Percentiles rank a stretch among this genome's conserved stretches.
These are phyloP conservation scores for Metschnikowia sp. DNA, from an alignment of 805 yeast species.

Conservation along the genomic window DNA sequence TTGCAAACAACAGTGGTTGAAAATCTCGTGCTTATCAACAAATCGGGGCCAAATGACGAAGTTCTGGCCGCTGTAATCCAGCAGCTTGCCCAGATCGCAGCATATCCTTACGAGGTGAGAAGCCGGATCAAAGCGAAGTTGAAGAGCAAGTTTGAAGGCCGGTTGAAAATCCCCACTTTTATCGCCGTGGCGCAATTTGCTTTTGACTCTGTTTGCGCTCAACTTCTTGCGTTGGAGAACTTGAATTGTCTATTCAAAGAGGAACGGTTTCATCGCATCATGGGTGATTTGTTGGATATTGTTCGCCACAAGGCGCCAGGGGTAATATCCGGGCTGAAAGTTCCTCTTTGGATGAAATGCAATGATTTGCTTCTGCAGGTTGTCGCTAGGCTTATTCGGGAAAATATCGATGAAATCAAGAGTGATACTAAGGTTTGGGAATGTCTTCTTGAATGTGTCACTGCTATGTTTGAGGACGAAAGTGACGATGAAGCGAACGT, in stretches of 20 bases:
- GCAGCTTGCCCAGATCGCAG: constrained; percentile 51
- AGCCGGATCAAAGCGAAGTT: constrained; percentile 55
- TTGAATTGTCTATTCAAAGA: constrained; percentile 40
- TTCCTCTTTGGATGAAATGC: constrained; percentile 52
- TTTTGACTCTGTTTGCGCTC: constrained; percentile 36
- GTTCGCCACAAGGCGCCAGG: constrained; percentile 43
- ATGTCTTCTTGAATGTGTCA: constrained; percentile 39
- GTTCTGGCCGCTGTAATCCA: constrained; percentile 46
- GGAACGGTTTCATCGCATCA: constrained; percentile 42
- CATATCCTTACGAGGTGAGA: constrained; percentile 61
- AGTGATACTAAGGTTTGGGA: constrained; percentile 34
- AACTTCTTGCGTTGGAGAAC: constrained; percentile 30
- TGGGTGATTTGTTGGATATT: constrained; percentile 51
- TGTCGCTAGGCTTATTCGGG: constrained; percentile 27
- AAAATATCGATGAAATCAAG: constrained; percentile 8
- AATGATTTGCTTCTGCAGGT: constrained; percentile 38
- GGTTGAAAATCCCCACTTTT: constrained; percentile 57
- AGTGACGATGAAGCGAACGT: constrained; percentile 45
- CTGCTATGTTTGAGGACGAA: constrained; percentile 36
- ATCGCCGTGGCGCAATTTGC: constrained; percentile 54
- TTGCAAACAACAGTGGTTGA: constrained; percentile 60
- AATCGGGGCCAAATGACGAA: constrained; percentile 20
- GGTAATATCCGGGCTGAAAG: constrained; percentile 13
- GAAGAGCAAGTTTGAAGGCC: constrained; percentile 30
- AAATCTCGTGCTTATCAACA: constrained; percentile 37